Evolutionary conservation across 768 basidiomycete species (phyloP), one percentile per base, ranked within the genome.

Genomic region (Hygrophorus russula): DNA sequence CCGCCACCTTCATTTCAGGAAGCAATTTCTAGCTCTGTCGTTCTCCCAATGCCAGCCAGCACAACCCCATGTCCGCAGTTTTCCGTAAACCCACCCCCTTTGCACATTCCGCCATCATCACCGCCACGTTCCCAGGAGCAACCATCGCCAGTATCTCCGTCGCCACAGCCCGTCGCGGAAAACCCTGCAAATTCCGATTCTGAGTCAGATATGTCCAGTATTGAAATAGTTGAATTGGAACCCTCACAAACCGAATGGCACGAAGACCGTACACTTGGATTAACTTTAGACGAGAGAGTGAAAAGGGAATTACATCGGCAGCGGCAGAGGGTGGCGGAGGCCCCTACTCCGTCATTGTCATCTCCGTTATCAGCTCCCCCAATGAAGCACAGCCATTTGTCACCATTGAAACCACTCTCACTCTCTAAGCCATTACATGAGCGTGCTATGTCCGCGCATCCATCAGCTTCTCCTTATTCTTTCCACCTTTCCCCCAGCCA

Each of bases 1-100:
- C 81, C 80, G 5, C 85, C 85, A 10, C 84, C 85, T 19, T 75
- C 82, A 10, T 83, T 85, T 51, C 76, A 77, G 47, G 84, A 87
- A 59, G 80, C 80, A 4, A 75, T 72, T 30, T 69, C 67, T 7
- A 67, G 69, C 11, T 65, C 69, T 56, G 67, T 54, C 44, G 62
- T 67, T 44, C 55, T 66, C 44, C 64, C 42, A 44, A 58, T 56
- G 39, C 39, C 41, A 57, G 61, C 37, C 49, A 53, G 27, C 48
- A 49, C 24, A 47, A 40, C 47, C 53, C 14, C 46, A 36, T 46
- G 32, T 27, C 39, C 46, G 39, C 46, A 45, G 31, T 48, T 41
- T 49, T 53, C 51, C 31, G 44, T 17, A 35, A 12, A 36, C 11
- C 10, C 35, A 36, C 42, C 19, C 38, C 40, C 10, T 43, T 38